Conservation (phyloP, 2,329 filamentous ascomycete genomes). For the Emergomyces orientalis region DNA sequence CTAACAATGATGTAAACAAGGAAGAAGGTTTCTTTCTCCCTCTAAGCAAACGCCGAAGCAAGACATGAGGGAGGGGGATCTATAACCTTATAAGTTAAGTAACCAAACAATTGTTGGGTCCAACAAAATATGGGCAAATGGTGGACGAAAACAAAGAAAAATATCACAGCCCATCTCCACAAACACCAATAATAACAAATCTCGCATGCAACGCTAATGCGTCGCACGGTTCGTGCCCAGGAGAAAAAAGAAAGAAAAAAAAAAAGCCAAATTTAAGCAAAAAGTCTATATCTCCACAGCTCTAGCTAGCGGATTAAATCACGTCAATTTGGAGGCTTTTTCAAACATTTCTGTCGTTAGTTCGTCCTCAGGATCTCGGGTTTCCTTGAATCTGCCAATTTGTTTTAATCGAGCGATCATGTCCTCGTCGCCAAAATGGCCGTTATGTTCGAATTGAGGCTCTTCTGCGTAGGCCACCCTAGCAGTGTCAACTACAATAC, state of each 20-base stretch:
- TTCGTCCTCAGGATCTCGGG: conserved; percentile 43
- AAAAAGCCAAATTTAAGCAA: conserved; percentile 7
- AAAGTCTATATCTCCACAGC: neutral
- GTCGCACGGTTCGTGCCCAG: conserved; percentile 1
- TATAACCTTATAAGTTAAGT: neutral
- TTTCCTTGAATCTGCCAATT: conserved; percentile 48
- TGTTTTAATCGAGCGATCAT: conserved; percentile 51
- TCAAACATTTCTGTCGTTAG: conserved; percentile 44
- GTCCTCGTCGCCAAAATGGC: conserved; percentile 56
- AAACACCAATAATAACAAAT: conserved; percentile 1
- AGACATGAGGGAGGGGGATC: neutral
- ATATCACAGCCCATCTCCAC: neutral
- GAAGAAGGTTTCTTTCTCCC: neutral
- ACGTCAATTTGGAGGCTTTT: conserved; percentile 42
- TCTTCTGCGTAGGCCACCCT: conserved; percentile 71
- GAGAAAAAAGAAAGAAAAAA: conserved; percentile 6
- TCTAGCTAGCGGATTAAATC: too few relatives aligned
- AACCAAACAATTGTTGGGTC: conserved; percentile 3
- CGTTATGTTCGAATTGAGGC: conserved; percentile 71
- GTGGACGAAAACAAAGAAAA: conserved; percentile 1
- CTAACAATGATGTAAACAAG: conserved; percentile 6
- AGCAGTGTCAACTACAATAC: conserved; percentile 81
- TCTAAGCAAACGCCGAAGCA: neutral
- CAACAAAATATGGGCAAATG: conserved; percentile 1
- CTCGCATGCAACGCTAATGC: neutral